Evolutionary conservation across 2,329 filamentous ascomycete species (phyloP), one percentile per base, ranked within the genome.

Genomic region (Fusarium cyanostomum): DNA sequence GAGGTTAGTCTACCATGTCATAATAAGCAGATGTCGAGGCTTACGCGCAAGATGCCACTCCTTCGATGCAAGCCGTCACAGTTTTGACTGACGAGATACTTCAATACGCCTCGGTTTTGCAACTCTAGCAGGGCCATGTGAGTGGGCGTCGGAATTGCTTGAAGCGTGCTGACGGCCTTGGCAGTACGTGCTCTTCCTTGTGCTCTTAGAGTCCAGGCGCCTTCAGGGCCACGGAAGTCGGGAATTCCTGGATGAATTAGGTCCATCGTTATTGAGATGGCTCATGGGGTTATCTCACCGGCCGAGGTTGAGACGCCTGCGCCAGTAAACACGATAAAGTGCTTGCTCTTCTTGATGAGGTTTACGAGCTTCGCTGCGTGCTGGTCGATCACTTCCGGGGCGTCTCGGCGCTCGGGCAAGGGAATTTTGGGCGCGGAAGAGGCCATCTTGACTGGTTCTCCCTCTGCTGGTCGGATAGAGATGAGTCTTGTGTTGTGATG

Each of bases 71-170:
- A 53, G 0, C 79, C 80, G 34, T 83, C 66, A 3, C 68, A 71
- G 5, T 66, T 69, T 30, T 82, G 79, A 48, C 79, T 82, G 24
- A 81, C 65, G 4, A 81, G 56, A 56, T 81, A 78, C 48, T 79
- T 81, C 39, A 82, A 31, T 0, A 80, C 60, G 0, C 77, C 77
- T 1, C 64, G 70, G 10, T 78, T 75, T 53, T 82, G 79, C 9
- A 82, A 59, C 46, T 77, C 78, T 0, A 81, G 76, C 2, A 82
- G 72, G 0, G 80, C 79, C 80, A 83, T 82, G 39, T 83, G 80
- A 0, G 79, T 77, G 11, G 73, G 71, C 1, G 80, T 81, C 0
- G 81, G 80, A 15, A 82, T 63, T 6, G 80, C 80, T 44, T 81
- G 75, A 6, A 82, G 51, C 0, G 79, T 79, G 38, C 68, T 78